A percentile compares a stretch with the other conserved stretches of the same genome.
phyloP scores from a whole-genome alignment of 345 rosid genomes.

The Aquilaria sinensis region DNA sequence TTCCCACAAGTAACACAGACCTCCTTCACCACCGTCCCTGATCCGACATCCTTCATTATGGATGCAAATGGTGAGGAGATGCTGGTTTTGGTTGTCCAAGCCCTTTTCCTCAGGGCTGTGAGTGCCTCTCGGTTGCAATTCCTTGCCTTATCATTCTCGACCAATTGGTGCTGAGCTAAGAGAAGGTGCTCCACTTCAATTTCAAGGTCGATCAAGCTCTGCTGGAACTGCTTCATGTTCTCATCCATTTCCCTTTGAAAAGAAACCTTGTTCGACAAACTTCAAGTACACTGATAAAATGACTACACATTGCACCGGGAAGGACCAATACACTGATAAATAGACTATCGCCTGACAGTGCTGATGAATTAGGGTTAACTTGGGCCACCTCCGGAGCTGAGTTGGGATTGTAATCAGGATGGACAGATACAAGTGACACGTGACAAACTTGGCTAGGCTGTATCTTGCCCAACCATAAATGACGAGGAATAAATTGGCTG shows the following conservation, averaged over 20 bases:
- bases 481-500: too few relatives aligned
- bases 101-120: conserved; percentile 69
- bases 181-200: conserved; percentile 68
- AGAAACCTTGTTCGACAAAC: neutral
- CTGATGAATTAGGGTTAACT: too few relatives aligned
- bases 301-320: too few relatives aligned
- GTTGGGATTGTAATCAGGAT: too few relatives aligned
- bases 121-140: conserved; percentile 80
- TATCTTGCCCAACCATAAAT: too few relatives aligned
- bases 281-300: too few relatives aligned
- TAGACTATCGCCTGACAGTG: too few relatives aligned
- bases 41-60: conserved; percentile 60
- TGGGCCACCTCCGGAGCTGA: too few relatives aligned
- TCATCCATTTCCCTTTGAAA: conserved; percentile 43
- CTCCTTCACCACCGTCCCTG: conserved; percentile 63
- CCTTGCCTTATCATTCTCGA: conserved; percentile 69
- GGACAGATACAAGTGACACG: too few relatives aligned
- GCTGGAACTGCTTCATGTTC: conserved; percentile 41
- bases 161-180: conserved; percentile 52
- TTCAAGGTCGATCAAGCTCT: conserved; percentile 49
- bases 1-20: conserved; percentile 74
- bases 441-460: too few relatives aligned
- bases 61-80: conserved; percentile 61
- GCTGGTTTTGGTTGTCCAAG: conserved; percentile 69
- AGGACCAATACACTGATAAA: too few relatives aligned